A percentile compares a stretch with the other conserved stretches of the same genome.
These are phyloP conservation scores for Microbotryum violaceum DNA, from an alignment of 1,284 basidiomycete genomes.

Conservation along the genomic window DNA sequence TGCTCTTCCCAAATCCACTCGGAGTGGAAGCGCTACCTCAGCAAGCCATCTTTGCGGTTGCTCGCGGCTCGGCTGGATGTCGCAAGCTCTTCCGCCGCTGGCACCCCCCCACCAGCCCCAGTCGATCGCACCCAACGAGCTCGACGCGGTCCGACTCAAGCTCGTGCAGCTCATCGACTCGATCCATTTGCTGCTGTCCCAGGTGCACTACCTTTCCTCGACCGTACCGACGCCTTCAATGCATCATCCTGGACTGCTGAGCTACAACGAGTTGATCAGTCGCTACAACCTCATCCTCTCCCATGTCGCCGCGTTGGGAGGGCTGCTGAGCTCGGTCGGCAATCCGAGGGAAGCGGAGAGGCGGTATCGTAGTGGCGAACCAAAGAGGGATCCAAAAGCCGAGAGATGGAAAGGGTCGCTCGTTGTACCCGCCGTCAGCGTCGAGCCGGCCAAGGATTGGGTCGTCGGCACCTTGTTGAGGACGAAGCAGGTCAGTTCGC, in stretches of 20 bases:
- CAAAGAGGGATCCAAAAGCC: conserved; percentile 11
- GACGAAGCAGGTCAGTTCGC: conserved; percentile 26
- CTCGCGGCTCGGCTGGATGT: too few species aligned
- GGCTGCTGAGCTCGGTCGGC: conserved; percentile 5
- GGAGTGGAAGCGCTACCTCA: neutral
- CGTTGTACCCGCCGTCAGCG: conserved; percentile 6
- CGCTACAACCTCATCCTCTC: conserved; percentile 22
- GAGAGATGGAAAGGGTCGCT: conserved; percentile 19
- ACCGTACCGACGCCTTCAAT: conserved; percentile 7
- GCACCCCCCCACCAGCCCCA: too few species aligned
- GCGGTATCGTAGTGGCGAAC: neutral
- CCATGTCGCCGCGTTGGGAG: conserved; percentile 12
- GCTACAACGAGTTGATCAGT: conserved; percentile 17
- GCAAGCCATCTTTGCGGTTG: too few species aligned
- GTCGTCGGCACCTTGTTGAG: conserved; percentile 25
- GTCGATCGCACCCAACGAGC: conserved; percentile 1
- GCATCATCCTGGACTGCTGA: conserved; percentile 10
- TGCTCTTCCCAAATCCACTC: too few species aligned
- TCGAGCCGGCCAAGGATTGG: conserved; percentile 19
- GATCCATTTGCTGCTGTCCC: conserved; percentile 12
- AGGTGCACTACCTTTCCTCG: conserved; percentile 17
- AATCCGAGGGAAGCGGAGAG: conserved; percentile 9
- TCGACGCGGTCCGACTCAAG: conserved; percentile 25
- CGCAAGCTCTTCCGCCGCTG: too few species aligned
- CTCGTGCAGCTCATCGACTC: conserved; percentile 27